A percentile compares a stretch with the other conserved stretches of the same genome.
Conservation (phyloP, 331 rosid species). For the Stylosanthes scabra region DNA sequence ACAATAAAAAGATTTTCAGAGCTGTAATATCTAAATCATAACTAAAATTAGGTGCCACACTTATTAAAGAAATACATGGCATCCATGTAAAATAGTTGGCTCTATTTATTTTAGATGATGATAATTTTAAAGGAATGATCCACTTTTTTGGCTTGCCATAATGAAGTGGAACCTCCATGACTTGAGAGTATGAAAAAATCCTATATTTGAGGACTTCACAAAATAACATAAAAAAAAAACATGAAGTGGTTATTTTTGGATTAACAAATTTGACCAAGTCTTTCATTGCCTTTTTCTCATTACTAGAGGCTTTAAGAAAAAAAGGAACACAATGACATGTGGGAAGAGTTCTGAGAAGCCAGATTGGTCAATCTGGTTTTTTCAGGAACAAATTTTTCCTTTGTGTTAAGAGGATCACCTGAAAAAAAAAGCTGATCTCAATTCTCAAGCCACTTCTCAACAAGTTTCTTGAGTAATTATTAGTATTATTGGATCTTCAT, state of each 20-base stretch:
- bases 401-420: conserved; percentile 18
- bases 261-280: conserved; percentile 55
- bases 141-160: conserved; percentile 37
- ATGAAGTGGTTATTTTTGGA: conserved; percentile 39
- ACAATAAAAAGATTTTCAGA: conserved; percentile 12
- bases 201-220: conserved; percentile 33
- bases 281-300: conserved; percentile 37
- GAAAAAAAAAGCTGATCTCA: background rate
- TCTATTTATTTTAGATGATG: conserved; percentile 28
- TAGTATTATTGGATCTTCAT: too few relatives aligned
- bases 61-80: conserved; percentile 18
- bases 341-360: conserved; percentile 35
- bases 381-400: conserved; percentile 24
- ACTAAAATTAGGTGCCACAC: conserved; percentile 30
- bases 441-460: too few relatives aligned
- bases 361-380: conserved; percentile 49
- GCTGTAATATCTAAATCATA: background rate
- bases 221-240: conserved; percentile 24
- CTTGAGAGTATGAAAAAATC: conserved; percentile 36
- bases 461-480: too few relatives aligned
- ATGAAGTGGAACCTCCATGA: conserved; percentile 29
- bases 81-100: conserved; percentile 33
- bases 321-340: conserved; percentile 24
- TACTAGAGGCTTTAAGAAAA: conserved; percentile 43
- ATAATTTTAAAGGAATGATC: conserved; percentile 33